Evolutionary conservation across 164 flowering plant genomes (phyloP).

Genomic region (Protea cynaroides): DNA sequence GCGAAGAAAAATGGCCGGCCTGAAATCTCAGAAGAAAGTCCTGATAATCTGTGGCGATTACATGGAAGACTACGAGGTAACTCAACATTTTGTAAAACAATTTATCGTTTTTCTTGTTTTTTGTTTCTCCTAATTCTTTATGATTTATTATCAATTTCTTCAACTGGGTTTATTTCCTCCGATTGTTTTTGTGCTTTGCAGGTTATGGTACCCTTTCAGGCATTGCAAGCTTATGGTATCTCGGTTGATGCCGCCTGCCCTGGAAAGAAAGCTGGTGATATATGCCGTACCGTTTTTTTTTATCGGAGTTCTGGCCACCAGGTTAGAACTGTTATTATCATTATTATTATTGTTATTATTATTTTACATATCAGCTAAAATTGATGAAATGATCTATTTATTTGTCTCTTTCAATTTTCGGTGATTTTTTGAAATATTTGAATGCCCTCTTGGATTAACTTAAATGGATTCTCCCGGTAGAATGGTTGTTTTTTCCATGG

Average conservation of each 20-base stretch:
- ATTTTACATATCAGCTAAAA: neutral
- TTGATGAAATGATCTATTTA: neutral
- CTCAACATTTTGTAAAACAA: neutral
- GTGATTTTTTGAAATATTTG: neutral
- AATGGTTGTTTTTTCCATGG: neutral
- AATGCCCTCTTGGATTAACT: neutral
- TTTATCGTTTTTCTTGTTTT: neutral
- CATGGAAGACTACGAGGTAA: conserved; percentile 91
- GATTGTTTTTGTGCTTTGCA: conserved; percentile 22
- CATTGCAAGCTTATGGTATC: conserved; percentile 75
- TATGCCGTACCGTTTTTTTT: conserved; percentile 67
- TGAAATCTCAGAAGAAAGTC: neutral
- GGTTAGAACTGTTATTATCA: conserved; percentile 21
- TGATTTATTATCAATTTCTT: no score
- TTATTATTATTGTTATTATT: neutral
- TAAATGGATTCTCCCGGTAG: neutral
- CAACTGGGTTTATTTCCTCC: conserved; percentile 32
- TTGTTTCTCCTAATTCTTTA: neutral
- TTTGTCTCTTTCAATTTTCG: neutral
- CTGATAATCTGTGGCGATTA: conserved; percentile 8
- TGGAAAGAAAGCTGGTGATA: conserved; percentile 85
- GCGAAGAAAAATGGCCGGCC: neutral
- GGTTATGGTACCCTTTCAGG: conserved; percentile 98
- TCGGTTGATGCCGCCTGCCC: conserved; percentile 87
- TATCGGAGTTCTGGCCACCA: conserved; percentile 45